Conservation (phyloP, 495 filamentous ascomycete species). For the Chaetomidium leptoderma region DNA sequence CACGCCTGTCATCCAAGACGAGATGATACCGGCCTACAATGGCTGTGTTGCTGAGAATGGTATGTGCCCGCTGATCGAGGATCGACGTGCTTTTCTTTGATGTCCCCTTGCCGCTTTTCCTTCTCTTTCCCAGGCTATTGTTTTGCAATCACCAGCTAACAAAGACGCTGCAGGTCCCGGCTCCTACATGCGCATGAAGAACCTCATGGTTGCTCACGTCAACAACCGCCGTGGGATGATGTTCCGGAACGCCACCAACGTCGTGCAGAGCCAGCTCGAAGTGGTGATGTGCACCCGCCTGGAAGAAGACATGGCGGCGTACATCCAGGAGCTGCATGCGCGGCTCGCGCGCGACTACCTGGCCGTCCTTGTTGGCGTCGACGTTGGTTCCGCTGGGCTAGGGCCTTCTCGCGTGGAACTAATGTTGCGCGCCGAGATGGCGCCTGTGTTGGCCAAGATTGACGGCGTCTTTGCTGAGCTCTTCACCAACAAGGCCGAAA, state of each 20-base stretch:
- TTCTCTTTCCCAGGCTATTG: not conserved
- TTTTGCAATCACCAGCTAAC: slow-evolving; percentile 3
- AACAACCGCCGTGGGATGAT: slow-evolving; percentile 39
- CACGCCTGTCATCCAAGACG: slow-evolving; percentile 44
- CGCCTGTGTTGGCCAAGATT: slow-evolving; percentile 5
- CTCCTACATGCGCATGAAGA: slow-evolving; percentile 53
- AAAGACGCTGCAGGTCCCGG: slow-evolving; percentile 35
- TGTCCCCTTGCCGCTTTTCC: not conserved
- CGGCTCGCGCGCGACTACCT: slow-evolving; percentile 47
- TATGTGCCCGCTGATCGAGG: not conserved
- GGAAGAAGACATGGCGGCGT: slow-evolving; percentile 35
- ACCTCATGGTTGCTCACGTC: slow-evolving; percentile 50
- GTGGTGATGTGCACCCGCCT: slow-evolving; percentile 35
- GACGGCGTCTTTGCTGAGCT: slow-evolving; percentile 12
- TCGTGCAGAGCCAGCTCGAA: slow-evolving; percentile 39
- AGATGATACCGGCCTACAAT: slow-evolving; percentile 49
- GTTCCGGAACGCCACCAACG: slow-evolving; percentile 47
- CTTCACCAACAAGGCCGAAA: not conserved
- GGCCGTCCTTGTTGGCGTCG: slow-evolving; percentile 17
- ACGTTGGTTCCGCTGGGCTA: not conserved
- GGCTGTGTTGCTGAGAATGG: slow-evolving; percentile 46
- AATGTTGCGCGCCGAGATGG: slow-evolving; percentile 23
- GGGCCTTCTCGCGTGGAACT: slow-evolving; percentile 19
- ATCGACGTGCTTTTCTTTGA: not conserved
- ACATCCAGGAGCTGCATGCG: slow-evolving; percentile 41